Conservation (phyloP, 371 early-diverging fungal genomes). For the Neoconidiobolus thromboides region DNA sequence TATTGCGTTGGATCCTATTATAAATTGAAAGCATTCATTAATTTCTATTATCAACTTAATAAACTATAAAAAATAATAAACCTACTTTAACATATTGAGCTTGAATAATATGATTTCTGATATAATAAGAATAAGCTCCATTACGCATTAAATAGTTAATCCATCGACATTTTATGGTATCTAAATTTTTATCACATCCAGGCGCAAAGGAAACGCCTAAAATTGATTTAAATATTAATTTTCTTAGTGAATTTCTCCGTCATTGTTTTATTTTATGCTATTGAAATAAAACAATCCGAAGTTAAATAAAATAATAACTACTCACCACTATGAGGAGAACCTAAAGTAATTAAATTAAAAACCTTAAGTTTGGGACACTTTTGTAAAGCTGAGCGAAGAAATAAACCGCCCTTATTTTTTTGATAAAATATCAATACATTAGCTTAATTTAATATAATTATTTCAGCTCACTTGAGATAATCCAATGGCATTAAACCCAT, state of each 20-base stretch:
- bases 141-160: slow-evolving; percentile 40
- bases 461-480: slow-evolving; percentile 55
- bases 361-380: slow-evolving; percentile 55
- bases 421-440: too few species aligned
- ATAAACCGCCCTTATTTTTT: slow-evolving; percentile 29
- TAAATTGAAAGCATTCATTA: background rate
- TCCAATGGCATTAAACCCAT: slow-evolving; percentile 82
- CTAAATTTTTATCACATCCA: slow-evolving; percentile 32
- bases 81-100: slow-evolving; percentile 71
- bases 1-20: slow-evolving; percentile 28
- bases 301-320: background rate
- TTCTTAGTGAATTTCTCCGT: too few species aligned
- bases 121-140: slow-evolving; percentile 63
- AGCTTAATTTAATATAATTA: background rate
- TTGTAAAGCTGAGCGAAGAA: slow-evolving; percentile 54
- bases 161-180: slow-evolving; percentile 28
- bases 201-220: slow-evolving; percentile 67
- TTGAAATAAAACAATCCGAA: background rate
- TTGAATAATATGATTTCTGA: slow-evolving; percentile 65
- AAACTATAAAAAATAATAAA: background rate
- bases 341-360: slow-evolving; percentile 68
- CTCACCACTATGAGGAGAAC: slow-evolving; percentile 56
- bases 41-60: background rate
- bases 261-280: too few species aligned
- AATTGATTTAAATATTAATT: background rate